phyloP scores from a whole-genome alignment of 768 basidiomycete genomes.

The Leccinum subtestaceum region DNA sequence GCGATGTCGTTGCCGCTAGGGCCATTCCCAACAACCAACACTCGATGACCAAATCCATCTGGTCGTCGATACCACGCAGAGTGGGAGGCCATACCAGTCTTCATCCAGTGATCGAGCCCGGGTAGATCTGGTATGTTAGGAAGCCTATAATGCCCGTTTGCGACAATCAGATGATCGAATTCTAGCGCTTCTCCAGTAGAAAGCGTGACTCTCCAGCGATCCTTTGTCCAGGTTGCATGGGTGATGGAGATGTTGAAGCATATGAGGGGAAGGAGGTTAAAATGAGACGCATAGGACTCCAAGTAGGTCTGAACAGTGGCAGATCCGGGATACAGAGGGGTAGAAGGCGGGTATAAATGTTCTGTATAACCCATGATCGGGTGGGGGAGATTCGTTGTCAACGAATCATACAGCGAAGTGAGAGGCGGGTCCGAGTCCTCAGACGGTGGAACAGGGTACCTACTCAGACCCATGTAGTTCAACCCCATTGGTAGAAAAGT shows the following conservation, averaged over 20 bases:
- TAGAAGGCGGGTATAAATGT: conserved; percentile 67
- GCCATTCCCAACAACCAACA: conserved; percentile 51
- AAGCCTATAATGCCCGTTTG: conserved; percentile 70
- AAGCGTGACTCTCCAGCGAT: conserved; percentile 50
- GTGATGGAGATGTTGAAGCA: conserved; percentile 58
- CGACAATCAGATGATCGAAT: conserved; percentile 69
- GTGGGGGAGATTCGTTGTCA: conserved; percentile 82
- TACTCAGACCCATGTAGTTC: conserved; percentile 17
- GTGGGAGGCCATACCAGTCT: conserved; percentile 52
- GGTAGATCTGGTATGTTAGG: conserved; percentile 62
- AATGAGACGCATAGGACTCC: conserved; percentile 59
- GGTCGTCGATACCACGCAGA: conserved; percentile 68
- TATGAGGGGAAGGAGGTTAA: conserved; percentile 60
- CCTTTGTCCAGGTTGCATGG: conserved; percentile 38
- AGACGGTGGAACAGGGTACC: conserved; percentile 55
- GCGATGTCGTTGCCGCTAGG: conserved; percentile 72
- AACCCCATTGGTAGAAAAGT: background rate
- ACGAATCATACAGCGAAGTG: conserved; percentile 73
- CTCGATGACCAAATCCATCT: conserved; percentile 32
- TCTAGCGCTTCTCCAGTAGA: conserved; percentile 34
- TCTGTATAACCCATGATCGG: conserved; percentile 69
- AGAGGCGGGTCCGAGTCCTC: conserved; percentile 45
- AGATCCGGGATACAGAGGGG: conserved; percentile 66
- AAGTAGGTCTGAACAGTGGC: conserved; percentile 66
- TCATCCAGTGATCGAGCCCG: conserved; percentile 60